Percentiles rank a stretch among this genome's conserved stretches.
Conservation (phyloP, 108 stramenopile genomes). For the Aurantiochytrium sp. region DNA sequence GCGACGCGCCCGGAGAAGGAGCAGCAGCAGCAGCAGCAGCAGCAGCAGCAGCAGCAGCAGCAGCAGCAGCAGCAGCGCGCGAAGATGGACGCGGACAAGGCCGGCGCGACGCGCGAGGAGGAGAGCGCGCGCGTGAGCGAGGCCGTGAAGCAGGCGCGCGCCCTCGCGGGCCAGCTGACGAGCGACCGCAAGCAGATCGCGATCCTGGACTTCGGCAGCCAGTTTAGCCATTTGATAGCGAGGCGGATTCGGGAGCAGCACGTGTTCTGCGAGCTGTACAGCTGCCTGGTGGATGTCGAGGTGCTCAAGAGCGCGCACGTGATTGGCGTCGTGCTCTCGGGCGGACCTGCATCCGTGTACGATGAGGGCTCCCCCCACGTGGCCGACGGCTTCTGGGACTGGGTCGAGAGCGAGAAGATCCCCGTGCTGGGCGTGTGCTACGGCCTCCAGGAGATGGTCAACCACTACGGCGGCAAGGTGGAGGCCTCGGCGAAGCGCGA, state of each 20-base stretch:
- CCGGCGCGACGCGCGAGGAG: not conserved
- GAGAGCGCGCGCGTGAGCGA: conserved; percentile 9
- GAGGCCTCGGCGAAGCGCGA: conserved; percentile 79
- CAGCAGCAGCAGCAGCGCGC: not conserved
- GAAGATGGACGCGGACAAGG: not conserved
- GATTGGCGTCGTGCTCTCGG: conserved; percentile 82
- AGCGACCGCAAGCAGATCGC: conserved; percentile 63
- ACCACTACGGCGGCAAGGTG: conserved; percentile 81
- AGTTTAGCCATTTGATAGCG: conserved; percentile 96
- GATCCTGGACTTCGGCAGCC: conserved; percentile 97
- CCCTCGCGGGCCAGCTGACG: conserved; percentile 5
- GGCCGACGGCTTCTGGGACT: conserved; percentile 72
- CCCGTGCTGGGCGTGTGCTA: conserved; percentile 96
- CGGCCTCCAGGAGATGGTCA: conserved; percentile 73
- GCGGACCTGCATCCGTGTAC: conserved; percentile 85
- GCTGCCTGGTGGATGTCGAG: conserved; percentile 76
- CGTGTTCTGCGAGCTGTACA: conserved; percentile 93
- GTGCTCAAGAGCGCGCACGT: conserved; percentile 46
- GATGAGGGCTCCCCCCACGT: conserved; percentile 93
- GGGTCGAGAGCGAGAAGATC: conserved; percentile 69
- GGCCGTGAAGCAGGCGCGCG: conserved; percentile 14
- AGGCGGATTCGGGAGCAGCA: conserved; percentile 87
- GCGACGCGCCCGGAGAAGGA: too few relatives aligned
- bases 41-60: too few relatives aligned
- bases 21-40: too few relatives aligned